Base-by-base conservation (phyloP, 257 asterid genomes). In the Perilla frutescens region DNA sequence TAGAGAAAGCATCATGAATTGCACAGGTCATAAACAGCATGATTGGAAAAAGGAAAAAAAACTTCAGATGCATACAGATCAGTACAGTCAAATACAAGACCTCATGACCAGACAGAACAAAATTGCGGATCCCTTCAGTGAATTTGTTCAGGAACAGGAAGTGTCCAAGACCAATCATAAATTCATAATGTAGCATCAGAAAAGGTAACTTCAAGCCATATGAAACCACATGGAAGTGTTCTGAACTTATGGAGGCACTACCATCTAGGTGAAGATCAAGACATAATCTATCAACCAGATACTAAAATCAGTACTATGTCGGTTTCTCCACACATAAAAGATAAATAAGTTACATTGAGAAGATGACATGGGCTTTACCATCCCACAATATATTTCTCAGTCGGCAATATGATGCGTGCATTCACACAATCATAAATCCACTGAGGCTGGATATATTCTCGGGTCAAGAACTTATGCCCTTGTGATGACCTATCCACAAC, bases 381-480 rank as follows among this genome's bases (percentile, higher is more conserved):
- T 76, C 98, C 98, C 49, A 87, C 89, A 53, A 78, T 48, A 70
- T 95, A 92, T 40, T 80, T 82, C 63, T 92, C 97, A 66, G 95
- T 85, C 1, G 99, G 98, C 84, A 95, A 83, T 67, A 89, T 56
- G 62, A 95, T 82, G 62, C 88, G 94, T 48, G 96, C 90, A 84
- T 95, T 95, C 53, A 95, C 85, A 66, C 92, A 92, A 81, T 95
- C 99, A 82, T 50, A 95, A 69, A 95, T 82, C 97, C 97, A 95
- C 86, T 95, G 99, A 10, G 99, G 99, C 80, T 95, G 99, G 55
- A 95, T 77, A 83, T 95, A 92, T 44, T 85, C 98, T 77, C 99
- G 81, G 68, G 97, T 87, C 59, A 89, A 96, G 83, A 87, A 86
- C 72, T 77, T 92, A 68, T 73, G 95, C n/a, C 86, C 91, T 80